Conservation (phyloP, 2,329 filamentous ascomycete genomes). For the Pyricularia sp. region DNA sequence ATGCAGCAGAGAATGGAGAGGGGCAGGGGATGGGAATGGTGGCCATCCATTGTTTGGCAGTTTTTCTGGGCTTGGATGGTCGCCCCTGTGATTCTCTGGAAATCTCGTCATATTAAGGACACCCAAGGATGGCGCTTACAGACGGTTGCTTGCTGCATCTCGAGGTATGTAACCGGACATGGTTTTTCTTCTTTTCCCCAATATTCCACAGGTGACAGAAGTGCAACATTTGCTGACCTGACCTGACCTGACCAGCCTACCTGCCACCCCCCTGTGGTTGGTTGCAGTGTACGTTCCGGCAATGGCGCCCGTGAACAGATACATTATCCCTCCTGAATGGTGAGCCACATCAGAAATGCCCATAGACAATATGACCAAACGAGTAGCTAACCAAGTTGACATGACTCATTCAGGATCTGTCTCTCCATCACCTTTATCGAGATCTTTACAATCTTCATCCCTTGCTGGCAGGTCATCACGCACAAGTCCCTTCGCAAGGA, state of each 20-base stretch:
- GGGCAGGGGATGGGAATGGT: constrained; percentile 57
- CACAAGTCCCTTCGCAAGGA: constrained; percentile 35
- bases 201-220: background rate
- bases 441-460: constrained; percentile 53
- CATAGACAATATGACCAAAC: background rate
- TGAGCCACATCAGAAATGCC: background rate
- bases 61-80: constrained; percentile 54
- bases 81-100: constrained; percentile 52
- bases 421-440: constrained; percentile 55
- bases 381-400: too few relatives aligned
- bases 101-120: constrained; percentile 50
- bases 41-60: constrained; percentile 56
- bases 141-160: constrained; percentile 43
- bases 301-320: constrained; percentile 41
- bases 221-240: constrained; percentile 9
- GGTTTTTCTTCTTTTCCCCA: background rate
- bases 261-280: constrained; percentile 59
- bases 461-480: constrained; percentile 45
- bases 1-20: constrained; percentile 31
- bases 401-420: constrained; percentile 32
- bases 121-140: constrained; percentile 58
- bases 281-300: constrained; percentile 43
- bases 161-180: constrained; percentile 15
- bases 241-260: constrained; percentile 40
- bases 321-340: constrained; percentile 19